These are phyloP conservation scores for Fusarium sp. DNA, from an alignment of 2,329 filamentous ascomycete species.

Conservation along the genomic window DNA sequence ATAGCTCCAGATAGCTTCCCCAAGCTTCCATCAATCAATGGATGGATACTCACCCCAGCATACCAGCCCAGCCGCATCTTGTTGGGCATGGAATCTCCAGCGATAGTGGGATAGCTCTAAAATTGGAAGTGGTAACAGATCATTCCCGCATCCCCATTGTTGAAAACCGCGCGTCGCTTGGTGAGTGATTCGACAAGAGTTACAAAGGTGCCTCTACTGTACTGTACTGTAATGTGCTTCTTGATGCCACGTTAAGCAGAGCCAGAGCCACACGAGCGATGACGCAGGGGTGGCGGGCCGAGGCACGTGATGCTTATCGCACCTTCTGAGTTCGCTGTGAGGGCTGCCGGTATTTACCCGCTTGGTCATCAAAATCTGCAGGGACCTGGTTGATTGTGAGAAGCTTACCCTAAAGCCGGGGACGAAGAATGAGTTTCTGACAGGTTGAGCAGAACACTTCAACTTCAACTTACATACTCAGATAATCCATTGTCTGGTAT, in stretches of 20 bases:
- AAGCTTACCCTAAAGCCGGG: constrained; percentile 34
- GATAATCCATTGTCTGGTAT: not conserved
- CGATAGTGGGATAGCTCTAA: constrained; percentile 24
- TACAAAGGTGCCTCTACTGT: constrained; percentile 17
- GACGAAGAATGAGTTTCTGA: not conserved
- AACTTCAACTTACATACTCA: not conserved
- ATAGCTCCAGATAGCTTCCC: constrained; percentile 42
- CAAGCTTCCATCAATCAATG: constrained; percentile 22
- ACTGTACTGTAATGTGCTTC: constrained; percentile 18
- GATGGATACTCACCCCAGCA: constrained; percentile 64
- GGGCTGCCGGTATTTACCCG: constrained; percentile 31
- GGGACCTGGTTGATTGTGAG: not conserved
- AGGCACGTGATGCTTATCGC: constrained; percentile 40
- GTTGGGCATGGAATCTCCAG: constrained; percentile 44
- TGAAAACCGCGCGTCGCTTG: constrained; percentile 22
- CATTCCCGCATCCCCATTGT: constrained; percentile 42
- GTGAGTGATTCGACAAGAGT: constrained; percentile 23
- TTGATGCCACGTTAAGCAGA: constrained; percentile 48
- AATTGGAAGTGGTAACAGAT: constrained; percentile 23
- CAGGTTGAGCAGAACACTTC: not conserved
- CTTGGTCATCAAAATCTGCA: constrained; percentile 4
- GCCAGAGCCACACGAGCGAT: constrained; percentile 38
- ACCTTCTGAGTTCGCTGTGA: too few species aligned
- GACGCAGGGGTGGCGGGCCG: constrained; percentile 40
- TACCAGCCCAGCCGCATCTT: constrained; percentile 72